Evolutionary conservation across 768 basidiomycete genomes (phyloP), one percentile per base, ranked within the genome.

Genomic region (Pleurotus eryngii): DNA sequence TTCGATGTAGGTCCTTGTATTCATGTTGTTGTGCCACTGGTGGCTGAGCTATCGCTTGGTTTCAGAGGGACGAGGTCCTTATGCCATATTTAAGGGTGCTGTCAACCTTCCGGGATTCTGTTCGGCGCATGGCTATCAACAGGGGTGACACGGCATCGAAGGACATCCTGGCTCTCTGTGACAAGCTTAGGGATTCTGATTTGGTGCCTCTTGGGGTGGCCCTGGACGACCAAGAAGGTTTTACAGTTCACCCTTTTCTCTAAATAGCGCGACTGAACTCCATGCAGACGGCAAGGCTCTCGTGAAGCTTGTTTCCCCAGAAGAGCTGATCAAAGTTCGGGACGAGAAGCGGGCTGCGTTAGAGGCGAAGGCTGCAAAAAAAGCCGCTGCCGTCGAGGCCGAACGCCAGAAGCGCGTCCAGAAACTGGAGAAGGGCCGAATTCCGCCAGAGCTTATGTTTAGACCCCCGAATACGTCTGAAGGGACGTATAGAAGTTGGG

Each of bases 151-250:
- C 78, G 17, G 81, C 90, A 2, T 70, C 89, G 39, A 85, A 85
- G 68, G 90, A 95, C 60, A 90, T 98, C 60, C 75, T 99, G 47
- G 80, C 84, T 18, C 81, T 97, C 20, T 95, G 87, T 65, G 97
- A 99, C 74, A 86, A 84, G 61, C 80, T 99, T 59, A 85, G 97
- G 14, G 96, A 98, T 67, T 76, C 82, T 35, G 95, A 97, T 66
- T 76, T 98, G 43, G 87, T 95, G 43, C 88, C 94, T n/a, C 77
- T 98, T 49, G 97, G 97, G 6, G 92, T 99, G 5, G 95, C 95
- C 6, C 76, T 99, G 35, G 97, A 98, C 68, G 97, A 99, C 75
- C 92, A 94, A 74, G 93, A 95, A 78, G 94, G 94, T 87, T 75
- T 69, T 35, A 27, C 38, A 50, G 15, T 50, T 49, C 39, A 8